Evolutionary conservation across 352 stramenopile genomes (phyloP).

Genomic region (Phytophthora fragariae): DNA sequence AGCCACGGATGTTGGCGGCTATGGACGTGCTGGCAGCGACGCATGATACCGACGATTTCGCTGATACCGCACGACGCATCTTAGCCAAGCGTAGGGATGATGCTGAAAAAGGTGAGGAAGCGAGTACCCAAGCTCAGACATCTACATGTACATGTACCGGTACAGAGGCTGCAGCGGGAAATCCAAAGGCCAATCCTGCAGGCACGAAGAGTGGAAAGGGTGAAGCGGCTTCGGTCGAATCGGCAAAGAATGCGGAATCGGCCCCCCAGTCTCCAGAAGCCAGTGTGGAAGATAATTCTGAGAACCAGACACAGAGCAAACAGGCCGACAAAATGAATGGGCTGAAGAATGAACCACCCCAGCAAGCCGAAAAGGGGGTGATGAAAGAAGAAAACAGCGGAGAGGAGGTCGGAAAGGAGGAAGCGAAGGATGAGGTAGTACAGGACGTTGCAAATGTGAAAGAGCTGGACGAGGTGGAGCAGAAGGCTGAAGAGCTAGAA

Average conservation of each 20-base stretch:
- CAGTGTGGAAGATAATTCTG: not conserved
- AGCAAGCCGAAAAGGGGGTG: not conserved
- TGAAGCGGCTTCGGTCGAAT: not conserved
- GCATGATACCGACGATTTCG: constrained; percentile 60
- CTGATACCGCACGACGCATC: constrained; percentile 62
- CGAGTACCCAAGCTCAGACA: not conserved
- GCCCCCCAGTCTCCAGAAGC: constrained; percentile 29
- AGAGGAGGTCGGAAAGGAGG: not conserved
- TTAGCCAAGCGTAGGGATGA: constrained; percentile 25
- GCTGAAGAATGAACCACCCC: no score
- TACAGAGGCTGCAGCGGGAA: not conserved
- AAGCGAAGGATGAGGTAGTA: not conserved
- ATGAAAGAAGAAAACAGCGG: not conserved
- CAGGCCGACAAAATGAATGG: not conserved
- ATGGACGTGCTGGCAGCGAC: constrained; percentile 65
- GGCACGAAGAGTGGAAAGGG: not conserved
- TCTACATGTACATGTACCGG: no score
- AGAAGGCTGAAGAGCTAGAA: no score
- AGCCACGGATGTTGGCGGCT: constrained; percentile 57
- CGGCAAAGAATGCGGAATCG: constrained; percentile 42
- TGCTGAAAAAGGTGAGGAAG: not conserved
- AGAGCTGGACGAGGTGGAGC: no score
- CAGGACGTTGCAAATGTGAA: not conserved
- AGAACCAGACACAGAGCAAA: not conserved
- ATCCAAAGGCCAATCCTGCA: not conserved